phyloP scores from a whole-genome alignment of 139 green algal species.

The Volvox reticuliferus region DNA sequence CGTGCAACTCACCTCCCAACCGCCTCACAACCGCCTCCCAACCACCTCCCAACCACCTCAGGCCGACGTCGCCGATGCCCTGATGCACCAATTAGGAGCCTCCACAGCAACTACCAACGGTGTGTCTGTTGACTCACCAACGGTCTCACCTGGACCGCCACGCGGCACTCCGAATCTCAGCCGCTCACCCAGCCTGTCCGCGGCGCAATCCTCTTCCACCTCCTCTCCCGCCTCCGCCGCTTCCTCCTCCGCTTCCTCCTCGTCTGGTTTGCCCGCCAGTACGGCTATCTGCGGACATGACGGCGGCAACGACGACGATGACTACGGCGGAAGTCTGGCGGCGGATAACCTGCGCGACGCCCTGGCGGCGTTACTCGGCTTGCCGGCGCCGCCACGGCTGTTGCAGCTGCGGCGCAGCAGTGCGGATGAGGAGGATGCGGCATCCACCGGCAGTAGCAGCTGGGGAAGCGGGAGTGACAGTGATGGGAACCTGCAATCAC shows the following conservation, averaged over 20 bases:
- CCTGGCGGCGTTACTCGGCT: not conserved
- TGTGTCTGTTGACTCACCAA: no score
- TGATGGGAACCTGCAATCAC: not conserved
- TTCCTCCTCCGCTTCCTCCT: no score
- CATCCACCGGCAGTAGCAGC: not conserved
- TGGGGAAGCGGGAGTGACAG: not conserved
- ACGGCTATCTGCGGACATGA: not conserved
- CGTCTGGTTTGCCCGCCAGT: no score
- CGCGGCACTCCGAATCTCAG: no score
- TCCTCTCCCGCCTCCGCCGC: not conserved
- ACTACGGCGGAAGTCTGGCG: not conserved
- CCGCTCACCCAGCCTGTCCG: no score
- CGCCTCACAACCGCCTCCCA: no score
- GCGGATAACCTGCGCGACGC: not conserved
- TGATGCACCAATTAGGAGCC: conserved; percentile 19
- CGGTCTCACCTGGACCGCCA: no score
- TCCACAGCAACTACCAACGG: no score
- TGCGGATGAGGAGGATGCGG: not conserved
- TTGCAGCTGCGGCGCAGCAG: not conserved
- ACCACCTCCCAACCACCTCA: not conserved
- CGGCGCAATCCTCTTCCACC: no score
- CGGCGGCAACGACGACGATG: not conserved
- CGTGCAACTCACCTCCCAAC: not conserved
- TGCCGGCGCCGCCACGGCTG: not conserved
- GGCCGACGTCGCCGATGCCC: not conserved